A percentile compares a stretch with the other conserved stretches of the same genome.
Conservation (phyloP, 768 basidiomycete genomes). For the Leccinum rimulosum region DNA sequence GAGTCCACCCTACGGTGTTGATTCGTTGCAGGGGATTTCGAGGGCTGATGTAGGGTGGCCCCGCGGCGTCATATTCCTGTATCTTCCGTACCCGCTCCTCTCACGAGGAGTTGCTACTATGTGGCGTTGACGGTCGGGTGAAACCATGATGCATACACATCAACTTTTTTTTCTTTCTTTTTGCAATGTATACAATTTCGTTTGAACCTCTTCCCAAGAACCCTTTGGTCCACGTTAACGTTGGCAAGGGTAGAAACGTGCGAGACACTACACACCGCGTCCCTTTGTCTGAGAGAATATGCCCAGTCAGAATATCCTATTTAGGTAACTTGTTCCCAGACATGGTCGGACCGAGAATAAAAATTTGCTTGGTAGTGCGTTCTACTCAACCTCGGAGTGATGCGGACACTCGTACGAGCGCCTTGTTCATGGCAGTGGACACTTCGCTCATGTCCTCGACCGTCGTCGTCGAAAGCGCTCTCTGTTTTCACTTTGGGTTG, state of each 20-base stretch:
- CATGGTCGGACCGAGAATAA: too few relatives aligned
- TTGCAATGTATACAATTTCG: neutral
- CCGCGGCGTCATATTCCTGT: slow-evolving; percentile 79
- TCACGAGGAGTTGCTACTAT: slow-evolving; percentile 36
- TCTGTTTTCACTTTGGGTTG: slow-evolving; percentile 11
- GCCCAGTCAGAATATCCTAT: neutral
- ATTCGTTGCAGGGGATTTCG: slow-evolving; percentile 40
- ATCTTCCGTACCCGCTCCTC: slow-evolving; percentile 61
- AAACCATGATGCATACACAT: slow-evolving; percentile 77
- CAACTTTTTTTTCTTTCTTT: neutral
- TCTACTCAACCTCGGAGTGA: neutral
- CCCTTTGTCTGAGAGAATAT: neutral
- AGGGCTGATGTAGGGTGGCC: slow-evolving; percentile 43
- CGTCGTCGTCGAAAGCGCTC: neutral
- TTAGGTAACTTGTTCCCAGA: slow-evolving; percentile 14
- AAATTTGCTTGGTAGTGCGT: too few relatives aligned
- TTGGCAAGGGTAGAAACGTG: neutral
- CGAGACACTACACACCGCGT: neutral
- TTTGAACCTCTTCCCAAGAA: neutral
- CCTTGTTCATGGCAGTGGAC: slow-evolving; percentile 27
- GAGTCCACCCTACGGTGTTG: slow-evolving; percentile 56
- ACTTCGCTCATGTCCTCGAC: slow-evolving; percentile 17
- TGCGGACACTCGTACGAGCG: slow-evolving; percentile 29
- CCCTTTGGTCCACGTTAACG: neutral
- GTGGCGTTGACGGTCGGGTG: slow-evolving; percentile 78